Evolutionary conservation across 2,329 filamentous ascomycete genomes (phyloP).

Genomic region (Sarocladium oryzae): DNA sequence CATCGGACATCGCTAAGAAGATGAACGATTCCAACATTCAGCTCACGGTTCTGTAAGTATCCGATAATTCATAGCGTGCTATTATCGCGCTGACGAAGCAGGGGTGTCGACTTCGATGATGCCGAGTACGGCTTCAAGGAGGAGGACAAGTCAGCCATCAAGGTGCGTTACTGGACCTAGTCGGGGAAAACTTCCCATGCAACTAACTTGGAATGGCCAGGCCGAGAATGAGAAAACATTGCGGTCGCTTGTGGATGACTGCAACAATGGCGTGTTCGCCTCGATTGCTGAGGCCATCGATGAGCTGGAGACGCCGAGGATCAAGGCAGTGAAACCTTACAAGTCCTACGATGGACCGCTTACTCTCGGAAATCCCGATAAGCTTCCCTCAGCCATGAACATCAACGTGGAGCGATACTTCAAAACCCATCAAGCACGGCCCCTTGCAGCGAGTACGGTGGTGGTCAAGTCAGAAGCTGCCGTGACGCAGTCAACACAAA

Average conservation of each 20-base stretch:
- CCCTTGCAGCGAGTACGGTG: constrained; percentile 72
- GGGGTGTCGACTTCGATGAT: constrained; percentile 91
- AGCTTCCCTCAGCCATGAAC: constrained; percentile 65
- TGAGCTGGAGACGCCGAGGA: constrained; percentile 67
- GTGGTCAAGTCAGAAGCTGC: constrained; percentile 49
- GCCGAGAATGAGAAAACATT: constrained; percentile 65
- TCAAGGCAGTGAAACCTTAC: constrained; percentile 71
- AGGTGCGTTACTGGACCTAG: constrained; percentile 41
- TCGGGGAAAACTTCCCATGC: not conserved
- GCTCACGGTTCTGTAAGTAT: constrained; percentile 66
- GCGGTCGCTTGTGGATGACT: constrained; percentile 57
- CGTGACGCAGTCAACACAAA: constrained; percentile 44
- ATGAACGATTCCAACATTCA: constrained; percentile 73
- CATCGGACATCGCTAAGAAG: constrained; percentile 64
- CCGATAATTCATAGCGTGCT: not conserved
- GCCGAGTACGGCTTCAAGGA: constrained; percentile 85
- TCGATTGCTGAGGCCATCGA: constrained; percentile 81
- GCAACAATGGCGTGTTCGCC: constrained; percentile 64
- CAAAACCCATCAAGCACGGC: constrained; percentile 69
- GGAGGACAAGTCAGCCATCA: constrained; percentile 68
- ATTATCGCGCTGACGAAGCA: constrained; percentile 27
- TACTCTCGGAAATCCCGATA: constrained; percentile 69
- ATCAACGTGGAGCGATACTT: constrained; percentile 92
- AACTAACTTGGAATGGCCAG: constrained; percentile 16
- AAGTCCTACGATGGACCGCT: constrained; percentile 74